These are phyloP conservation scores for Daedaleopsis sinensis DNA, from an alignment of 768 basidiomycete genomes.

Conservation along the genomic window DNA sequence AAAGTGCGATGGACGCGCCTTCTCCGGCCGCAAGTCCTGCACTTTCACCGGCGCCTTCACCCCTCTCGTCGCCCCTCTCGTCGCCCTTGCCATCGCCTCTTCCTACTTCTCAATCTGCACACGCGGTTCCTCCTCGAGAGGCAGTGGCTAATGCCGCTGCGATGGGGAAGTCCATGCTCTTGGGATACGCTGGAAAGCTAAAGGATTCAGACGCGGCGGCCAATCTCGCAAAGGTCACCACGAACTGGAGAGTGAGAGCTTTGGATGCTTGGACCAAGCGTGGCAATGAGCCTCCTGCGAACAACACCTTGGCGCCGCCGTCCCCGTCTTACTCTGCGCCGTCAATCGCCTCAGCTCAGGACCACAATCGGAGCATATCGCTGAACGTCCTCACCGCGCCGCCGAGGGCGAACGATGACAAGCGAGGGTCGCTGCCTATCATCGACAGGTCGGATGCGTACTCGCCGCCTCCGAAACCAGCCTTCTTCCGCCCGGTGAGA, in stretches of 20 bases:
- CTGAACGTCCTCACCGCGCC: constrained; percentile 13
- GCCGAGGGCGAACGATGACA: constrained; percentile 13
- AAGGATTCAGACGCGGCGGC: constrained; percentile 76
- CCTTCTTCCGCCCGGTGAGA: constrained; percentile 57
- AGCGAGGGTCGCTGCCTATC: constrained; percentile 45
- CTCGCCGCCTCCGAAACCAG: constrained; percentile 60
- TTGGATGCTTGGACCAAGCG: constrained; percentile 40
- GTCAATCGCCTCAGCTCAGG: not conserved
- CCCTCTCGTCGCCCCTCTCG: constrained; percentile 2
- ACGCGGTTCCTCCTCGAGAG: constrained; percentile 17
- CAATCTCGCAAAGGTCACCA: constrained; percentile 70
- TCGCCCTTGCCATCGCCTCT: constrained; percentile 26
- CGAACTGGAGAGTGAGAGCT: constrained; percentile 74
- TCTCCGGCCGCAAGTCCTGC: constrained; percentile 33
- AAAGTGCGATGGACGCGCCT: constrained; percentile 69
- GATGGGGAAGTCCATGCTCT: constrained; percentile 44
- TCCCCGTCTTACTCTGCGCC: constrained; percentile 6
- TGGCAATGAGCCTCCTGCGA: constrained; percentile 12
- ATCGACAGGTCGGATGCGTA: constrained; percentile 40
- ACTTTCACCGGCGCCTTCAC: constrained; percentile 18
- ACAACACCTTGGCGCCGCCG: constrained; percentile 25
- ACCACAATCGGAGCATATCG: constrained; percentile 17
- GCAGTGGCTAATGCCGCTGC: constrained; percentile 15
- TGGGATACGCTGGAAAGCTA: constrained; percentile 75
- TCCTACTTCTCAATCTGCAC: constrained; percentile 20